Evolutionary conservation across 148 eudicot species (phyloP).

Genomic region (Camellia japonica): DNA sequence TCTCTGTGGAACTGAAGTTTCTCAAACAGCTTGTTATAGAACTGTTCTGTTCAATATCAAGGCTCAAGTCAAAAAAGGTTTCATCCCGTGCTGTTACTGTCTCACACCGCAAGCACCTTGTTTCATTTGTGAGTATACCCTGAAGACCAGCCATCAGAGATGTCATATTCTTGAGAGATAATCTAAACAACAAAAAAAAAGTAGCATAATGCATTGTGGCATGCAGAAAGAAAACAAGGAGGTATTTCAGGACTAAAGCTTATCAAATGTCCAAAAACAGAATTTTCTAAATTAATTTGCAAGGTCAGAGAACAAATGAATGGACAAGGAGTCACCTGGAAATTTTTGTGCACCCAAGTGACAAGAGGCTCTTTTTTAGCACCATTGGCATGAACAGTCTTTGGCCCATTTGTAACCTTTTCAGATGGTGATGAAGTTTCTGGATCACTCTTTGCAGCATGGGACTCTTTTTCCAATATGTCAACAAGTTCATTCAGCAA

Average conservation of each 20-base stretch:
- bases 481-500: constrained; percentile 78
- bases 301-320: not conserved
- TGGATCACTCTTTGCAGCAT: constrained; percentile 57
- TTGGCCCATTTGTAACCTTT: constrained; percentile 51
- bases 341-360: constrained; percentile 83
- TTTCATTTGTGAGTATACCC: constrained; percentile 82
- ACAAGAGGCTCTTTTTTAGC: constrained; percentile 56
- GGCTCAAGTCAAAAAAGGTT: constrained; percentile 76
- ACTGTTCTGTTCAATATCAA: constrained; percentile 85
- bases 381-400: constrained; percentile 31
- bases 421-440: constrained; percentile 15
- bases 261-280: not conserved
- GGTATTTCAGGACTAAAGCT: not conserved
- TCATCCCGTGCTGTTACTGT: constrained; percentile 85
- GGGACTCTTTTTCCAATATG: constrained; percentile 19
- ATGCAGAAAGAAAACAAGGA: too few relatives aligned
- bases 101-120: constrained; percentile 81
- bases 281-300: not conserved
- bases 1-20: constrained; percentile 85
- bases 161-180: not conserved
- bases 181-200: not conserved
- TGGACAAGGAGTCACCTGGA: constrained; percentile 45
- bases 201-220: too few relatives aligned
- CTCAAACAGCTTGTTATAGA: constrained; percentile 75
- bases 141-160: constrained; percentile 25